A percentile compares a stretch with the other conserved stretches of the same genome.
Evolutionary conservation across 2,329 filamentous ascomycete species (phyloP).

Genomic region (Diaporthe helianthi): DNA sequence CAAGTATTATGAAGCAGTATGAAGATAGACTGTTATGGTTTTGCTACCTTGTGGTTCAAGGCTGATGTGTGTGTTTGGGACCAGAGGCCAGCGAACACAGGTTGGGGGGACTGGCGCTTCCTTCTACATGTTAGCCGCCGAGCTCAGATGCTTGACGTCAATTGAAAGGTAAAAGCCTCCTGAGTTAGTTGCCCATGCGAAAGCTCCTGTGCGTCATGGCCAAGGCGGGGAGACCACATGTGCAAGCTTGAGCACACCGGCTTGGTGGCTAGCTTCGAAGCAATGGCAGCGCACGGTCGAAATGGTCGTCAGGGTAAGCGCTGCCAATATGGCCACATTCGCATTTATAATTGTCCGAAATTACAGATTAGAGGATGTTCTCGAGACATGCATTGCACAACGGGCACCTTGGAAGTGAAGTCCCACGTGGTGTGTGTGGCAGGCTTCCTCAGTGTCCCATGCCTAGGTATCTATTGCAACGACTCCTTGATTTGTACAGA

Average conservation of each 20-base stretch:
- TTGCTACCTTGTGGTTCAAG: no score
- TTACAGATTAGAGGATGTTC: neutral
- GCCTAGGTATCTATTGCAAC: no score
- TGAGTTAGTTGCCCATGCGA: neutral
- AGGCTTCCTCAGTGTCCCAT: neutral
- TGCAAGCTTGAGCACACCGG: neutral
- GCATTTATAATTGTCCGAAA: neutral
- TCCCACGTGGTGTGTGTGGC: neutral
- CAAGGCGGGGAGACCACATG: neutral
- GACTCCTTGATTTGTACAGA: no score
- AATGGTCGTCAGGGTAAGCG: neutral
- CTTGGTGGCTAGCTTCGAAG: neutral
- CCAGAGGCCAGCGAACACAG: no score
- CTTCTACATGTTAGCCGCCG: neutral
- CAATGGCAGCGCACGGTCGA: conserved; percentile 5
- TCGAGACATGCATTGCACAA: neutral
- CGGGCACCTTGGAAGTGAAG: no score
- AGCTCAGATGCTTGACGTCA: conserved; percentile 12
- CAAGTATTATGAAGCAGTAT: accelerated
- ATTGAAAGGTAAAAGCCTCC: neutral
- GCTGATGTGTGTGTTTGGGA: no score
- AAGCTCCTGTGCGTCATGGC: neutral
- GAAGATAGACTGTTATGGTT: neutral
- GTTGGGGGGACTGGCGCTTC: neutral
- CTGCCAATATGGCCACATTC: neutral